phyloP scores from a whole-genome alignment of 768 basidiomycete species.

The Dendrothele bispora region DNA sequence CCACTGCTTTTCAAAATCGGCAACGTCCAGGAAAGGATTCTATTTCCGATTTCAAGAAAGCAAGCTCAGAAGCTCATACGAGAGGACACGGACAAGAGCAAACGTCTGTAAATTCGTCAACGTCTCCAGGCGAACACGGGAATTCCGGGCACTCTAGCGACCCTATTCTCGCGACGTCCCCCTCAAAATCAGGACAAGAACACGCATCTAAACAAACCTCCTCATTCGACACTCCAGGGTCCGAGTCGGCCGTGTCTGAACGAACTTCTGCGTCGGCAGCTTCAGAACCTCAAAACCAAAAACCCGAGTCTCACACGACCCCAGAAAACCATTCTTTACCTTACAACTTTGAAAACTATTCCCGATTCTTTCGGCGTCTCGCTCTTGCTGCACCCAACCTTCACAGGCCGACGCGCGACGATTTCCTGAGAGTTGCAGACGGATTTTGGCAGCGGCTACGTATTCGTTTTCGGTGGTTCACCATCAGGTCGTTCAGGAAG shows the following conservation, averaged over 20 bases:
- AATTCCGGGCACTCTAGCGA: background rate
- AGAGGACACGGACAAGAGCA: background rate
- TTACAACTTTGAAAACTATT: slow-evolving; percentile 65
- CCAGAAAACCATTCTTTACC: slow-evolving; percentile 21
- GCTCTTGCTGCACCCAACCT: slow-evolving; percentile 76
- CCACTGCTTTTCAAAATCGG: background rate
- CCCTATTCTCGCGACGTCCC: background rate
- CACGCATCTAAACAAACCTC: background rate
- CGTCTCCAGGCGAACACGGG: background rate
- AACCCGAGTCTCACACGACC: background rate
- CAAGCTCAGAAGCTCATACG: background rate
- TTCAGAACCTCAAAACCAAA: background rate
- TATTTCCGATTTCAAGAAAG: background rate
- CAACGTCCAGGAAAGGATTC: background rate
- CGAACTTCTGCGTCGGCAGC: background rate
- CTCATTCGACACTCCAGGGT: background rate
- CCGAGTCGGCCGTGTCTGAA: background rate
- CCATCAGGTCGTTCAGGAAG: slow-evolving; percentile 89
- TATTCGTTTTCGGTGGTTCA: slow-evolving; percentile 97
- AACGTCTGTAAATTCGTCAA: background rate
- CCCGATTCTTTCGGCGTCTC: slow-evolving; percentile 78
- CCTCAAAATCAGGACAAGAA: background rate
- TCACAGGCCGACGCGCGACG: slow-evolving; percentile 82
- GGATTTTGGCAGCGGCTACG: slow-evolving; percentile 89
- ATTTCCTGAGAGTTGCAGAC: slow-evolving; percentile 82